These are phyloP conservation scores for Candida fluviatilis DNA, from an alignment of 805 yeast species.

Conservation along the genomic window DNA sequence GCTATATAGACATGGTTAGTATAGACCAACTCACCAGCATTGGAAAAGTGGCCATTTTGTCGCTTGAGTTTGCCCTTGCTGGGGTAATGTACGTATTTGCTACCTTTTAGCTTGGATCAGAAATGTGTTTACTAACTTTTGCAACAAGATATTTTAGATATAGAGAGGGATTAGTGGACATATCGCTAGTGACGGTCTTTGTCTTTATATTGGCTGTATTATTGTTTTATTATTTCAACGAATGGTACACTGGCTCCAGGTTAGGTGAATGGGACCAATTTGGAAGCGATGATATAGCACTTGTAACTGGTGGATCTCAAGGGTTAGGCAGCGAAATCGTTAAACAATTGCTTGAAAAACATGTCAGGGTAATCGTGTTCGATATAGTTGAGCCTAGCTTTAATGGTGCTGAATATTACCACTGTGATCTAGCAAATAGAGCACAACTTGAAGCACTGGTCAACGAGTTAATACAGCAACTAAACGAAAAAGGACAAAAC, in stretches of 20 bases:
- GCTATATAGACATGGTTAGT: neutral
- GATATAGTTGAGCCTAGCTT: conserved; percentile 23
- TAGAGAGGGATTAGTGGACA: neutral
- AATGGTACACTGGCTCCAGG: neutral
- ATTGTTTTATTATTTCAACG: neutral
- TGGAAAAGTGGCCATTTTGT: neutral
- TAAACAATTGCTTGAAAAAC: conserved; percentile 15
- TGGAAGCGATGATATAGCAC: conserved; percentile 18
- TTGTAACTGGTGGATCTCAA: conserved; percentile 49
- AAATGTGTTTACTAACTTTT: too few species aligned
- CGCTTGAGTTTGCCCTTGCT: neutral
- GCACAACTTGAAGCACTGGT: conserved; percentile 12
- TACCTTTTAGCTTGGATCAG: too few species aligned
- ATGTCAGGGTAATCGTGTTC: conserved; percentile 23
- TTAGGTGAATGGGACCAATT: neutral
- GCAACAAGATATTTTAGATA: too few species aligned
- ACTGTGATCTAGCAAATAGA: conserved; percentile 22
- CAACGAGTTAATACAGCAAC: conserved; percentile 17
- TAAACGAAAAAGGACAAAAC: conserved; percentile 9
- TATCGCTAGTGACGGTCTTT: neutral
- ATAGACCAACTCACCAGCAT: neutral
- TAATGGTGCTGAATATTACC: conserved; percentile 11
- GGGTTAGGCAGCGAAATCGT: conserved; percentile 48
- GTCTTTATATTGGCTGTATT: too few species aligned
- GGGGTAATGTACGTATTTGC: neutral